A percentile compares a stretch with the other conserved stretches of the same genome.
Evolutionary conservation across 1,139 yeast genomes (phyloP).

Genomic region (Candida dubliniensis): DNA sequence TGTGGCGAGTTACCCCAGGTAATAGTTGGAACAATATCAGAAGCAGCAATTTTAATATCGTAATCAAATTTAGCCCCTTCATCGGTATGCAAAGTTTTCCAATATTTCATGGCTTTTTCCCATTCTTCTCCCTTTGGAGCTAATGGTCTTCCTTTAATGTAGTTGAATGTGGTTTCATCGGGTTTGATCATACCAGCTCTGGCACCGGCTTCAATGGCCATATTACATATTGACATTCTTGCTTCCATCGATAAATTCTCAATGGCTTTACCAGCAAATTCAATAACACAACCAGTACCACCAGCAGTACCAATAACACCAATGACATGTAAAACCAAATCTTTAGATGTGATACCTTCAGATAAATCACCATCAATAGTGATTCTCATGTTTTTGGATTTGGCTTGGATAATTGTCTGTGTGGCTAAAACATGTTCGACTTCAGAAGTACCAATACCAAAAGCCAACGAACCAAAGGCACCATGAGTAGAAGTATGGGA

Average conservation of each 20-base stretch:
- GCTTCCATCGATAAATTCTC: slow-evolving; percentile 92
- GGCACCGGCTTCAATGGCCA: slow-evolving; percentile 99
- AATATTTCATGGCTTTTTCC: slow-evolving; percentile 89
- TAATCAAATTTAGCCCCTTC: slow-evolving; percentile 86
- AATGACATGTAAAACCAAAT: slow-evolving; percentile 87
- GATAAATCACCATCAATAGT: slow-evolving; percentile 77
- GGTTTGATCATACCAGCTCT: slow-evolving; percentile 99
- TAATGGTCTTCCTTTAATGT: slow-evolving; percentile 88
- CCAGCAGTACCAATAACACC: slow-evolving; percentile 99
- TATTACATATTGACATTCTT: slow-evolving; percentile 99
- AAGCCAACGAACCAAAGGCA: slow-evolving; percentile 97
- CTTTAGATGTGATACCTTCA: slow-evolving; percentile 94
- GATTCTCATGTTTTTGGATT: slow-evolving; percentile 94
- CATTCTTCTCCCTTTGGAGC: slow-evolving; percentile 93
- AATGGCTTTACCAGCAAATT: slow-evolving; percentile 94
- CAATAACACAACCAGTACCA: slow-evolving; percentile 96
- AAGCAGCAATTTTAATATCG: slow-evolving; percentile 77
- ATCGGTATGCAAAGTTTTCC: slow-evolving; percentile 86
- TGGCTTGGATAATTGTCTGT: slow-evolving; percentile 91
- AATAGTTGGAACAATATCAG: slow-evolving; percentile 89
- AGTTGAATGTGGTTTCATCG: slow-evolving; percentile 82
- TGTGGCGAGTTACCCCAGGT: slow-evolving; percentile 99
- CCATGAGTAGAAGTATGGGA: slow-evolving; percentile 98
- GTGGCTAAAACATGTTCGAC: slow-evolving; percentile 98
- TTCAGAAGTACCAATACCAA: slow-evolving; percentile 98